Base-by-base conservation (phyloP, 1,284 basidiomycete species). In the Irpex rosettiformis region DNA sequence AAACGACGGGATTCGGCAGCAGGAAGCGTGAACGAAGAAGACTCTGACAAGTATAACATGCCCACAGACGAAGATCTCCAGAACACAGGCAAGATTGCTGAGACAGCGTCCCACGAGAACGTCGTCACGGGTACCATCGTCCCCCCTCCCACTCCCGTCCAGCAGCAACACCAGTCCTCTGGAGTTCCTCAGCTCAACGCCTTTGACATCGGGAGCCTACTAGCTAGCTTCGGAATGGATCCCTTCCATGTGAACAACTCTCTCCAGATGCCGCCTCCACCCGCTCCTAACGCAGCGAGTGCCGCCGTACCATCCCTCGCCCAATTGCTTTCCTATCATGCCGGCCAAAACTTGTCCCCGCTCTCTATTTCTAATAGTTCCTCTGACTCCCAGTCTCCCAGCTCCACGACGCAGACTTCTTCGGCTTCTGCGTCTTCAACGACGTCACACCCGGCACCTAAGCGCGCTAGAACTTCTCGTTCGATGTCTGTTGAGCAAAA, bases 141-240 rank as follows among this genome's bases (percentile, higher is more conserved):
- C 37, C 70, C 67, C 16, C 66, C 68, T n/a, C 66, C 11, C 68
- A 70, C 52, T 52, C 49, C 62, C 57, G 40, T 47, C 61, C 25
- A 13, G 48, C 24, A 27, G 18, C 18, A 51, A 2, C 48, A 16
- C 5, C 48, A 13, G 7, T 22, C 24, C 16, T 11, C 48, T 55
- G 47, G 52, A 29, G 48, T 60, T 21, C 57, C 58, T 25, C 55
- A 57, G 49, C 62, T 58, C 52, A 67, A 55, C 57, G 66, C 28
- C 3, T 78, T 88, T 62, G 87, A 90, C 63, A 67, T 90, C 63
- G 77, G 75, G 63, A 68, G 74, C 18, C 71, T 89, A 64, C 76
- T 91, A 8, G 77, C 86, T 1, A 77, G 80, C 61, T 84, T 90
- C 59, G 84, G 82, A 21, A 76, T 88, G 58, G 83, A 88, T 66